Evolutionary conservation across 805 yeast genomes (phyloP).

Genomic region (Candida gorgasii): DNA sequence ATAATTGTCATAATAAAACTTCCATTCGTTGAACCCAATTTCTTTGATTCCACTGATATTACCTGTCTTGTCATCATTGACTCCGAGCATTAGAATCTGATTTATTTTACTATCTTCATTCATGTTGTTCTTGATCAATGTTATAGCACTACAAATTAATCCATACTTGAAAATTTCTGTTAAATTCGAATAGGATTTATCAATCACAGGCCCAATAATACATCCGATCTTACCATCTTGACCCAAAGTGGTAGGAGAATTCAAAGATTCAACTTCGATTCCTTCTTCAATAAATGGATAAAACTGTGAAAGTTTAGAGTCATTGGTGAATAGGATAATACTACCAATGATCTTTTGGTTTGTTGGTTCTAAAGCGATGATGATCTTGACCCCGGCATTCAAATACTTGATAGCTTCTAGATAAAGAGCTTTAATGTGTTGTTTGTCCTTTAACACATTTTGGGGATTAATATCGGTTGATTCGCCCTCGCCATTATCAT

Average conservation of each 20-base stretch:
- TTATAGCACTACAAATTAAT: conserved; percentile 55
- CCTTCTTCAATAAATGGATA: conserved; percentile 54
- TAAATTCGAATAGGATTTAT: conserved; percentile 52
- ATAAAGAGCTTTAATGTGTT: conserved; percentile 29
- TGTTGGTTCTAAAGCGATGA: conserved; percentile 55
- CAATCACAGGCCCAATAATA: conserved; percentile 53
- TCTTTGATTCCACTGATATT: conserved; percentile 36
- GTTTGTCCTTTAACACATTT: conserved; percentile 19
- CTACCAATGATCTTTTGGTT: conserved; percentile 55
- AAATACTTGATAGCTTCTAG: conserved; percentile 36
- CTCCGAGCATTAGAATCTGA: conserved; percentile 39
- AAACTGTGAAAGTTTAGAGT: conserved; percentile 45
- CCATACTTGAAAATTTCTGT: conserved; percentile 57
- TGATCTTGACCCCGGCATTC: conserved; percentile 42
- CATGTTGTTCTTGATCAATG: conserved; percentile 41
- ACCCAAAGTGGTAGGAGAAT: conserved; percentile 5
- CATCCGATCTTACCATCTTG: conserved; percentile 42
- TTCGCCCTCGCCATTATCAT: conserved; percentile 7
- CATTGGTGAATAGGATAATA: conserved; percentile 47
- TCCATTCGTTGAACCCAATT: conserved; percentile 45
- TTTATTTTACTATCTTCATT: conserved; percentile 29
- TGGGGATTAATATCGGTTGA: conserved; percentile 10
- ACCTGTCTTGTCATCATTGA: conserved; percentile 32
- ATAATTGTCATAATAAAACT: conserved; percentile 35
- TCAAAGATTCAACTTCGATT: conserved; percentile 11